phyloP scores from a whole-genome alignment of 177 flowering plant species.

The Vitis hybrid region DNA sequence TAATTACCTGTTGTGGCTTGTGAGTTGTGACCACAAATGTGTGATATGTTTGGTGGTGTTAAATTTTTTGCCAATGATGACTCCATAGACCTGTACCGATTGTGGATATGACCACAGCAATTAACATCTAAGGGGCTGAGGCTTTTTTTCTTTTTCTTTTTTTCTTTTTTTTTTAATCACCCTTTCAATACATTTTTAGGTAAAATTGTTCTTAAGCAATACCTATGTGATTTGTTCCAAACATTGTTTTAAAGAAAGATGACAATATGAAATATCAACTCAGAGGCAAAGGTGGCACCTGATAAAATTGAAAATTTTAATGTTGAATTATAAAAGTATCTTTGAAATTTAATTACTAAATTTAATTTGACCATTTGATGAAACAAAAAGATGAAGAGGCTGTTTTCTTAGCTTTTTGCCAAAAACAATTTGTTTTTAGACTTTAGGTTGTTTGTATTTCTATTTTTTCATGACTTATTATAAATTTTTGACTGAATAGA shows the following conservation, averaged over 20 bases:
- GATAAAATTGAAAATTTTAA: no score
- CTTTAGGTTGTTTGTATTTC: no score
- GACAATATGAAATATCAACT: not conserved
- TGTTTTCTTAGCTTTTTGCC: no score
- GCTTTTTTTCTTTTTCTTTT: not conserved
- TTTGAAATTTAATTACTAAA: no score
- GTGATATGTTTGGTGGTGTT: not conserved
- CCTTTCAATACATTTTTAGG: not conserved
- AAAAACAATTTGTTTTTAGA: no score
- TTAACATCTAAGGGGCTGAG: constrained; percentile 10
- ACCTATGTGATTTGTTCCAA: not conserved
- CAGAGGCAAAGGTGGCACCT: not conserved
- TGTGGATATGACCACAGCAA: constrained; percentile 12
- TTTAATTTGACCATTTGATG: no score
- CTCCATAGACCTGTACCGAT: constrained; percentile 24
- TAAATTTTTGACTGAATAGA: no score
- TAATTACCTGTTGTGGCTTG: not conserved
- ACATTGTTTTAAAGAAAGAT: not conserved
- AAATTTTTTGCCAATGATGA: constrained; percentile 12
- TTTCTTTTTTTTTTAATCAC: no score
- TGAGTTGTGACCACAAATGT: no score
- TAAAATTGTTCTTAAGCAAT: not conserved
- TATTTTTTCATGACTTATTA: fast-evolving
- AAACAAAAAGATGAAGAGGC: no score
- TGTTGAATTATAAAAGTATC: no score